Percentiles rank a stretch among this genome's conserved stretches.
Conservation (phyloP, 805 yeast species). For the Pichia sporocuriosa region DNA sequence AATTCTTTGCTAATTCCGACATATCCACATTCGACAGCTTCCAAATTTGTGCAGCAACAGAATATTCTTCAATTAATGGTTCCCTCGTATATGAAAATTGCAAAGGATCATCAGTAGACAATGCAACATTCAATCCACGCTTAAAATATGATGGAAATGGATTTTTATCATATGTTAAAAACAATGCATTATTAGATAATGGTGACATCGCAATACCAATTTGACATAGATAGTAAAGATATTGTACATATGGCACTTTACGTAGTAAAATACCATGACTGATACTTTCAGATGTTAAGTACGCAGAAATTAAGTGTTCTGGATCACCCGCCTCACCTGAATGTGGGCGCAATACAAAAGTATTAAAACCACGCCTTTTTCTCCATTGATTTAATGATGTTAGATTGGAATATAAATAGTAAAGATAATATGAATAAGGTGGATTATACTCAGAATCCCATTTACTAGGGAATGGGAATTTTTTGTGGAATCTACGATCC, state of each 20-base stretch:
- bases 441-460: constrained; percentile 84
- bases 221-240: constrained; percentile 87
- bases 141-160: constrained; percentile 89
- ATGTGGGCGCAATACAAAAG: constrained; percentile 94
- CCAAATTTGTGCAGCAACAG: constrained; percentile 97
- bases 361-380: constrained; percentile 64
- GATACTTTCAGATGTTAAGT: constrained; percentile 82
- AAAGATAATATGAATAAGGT: constrained; percentile 94
- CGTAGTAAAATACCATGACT: constrained; percentile 92
- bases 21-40: constrained; percentile 91
- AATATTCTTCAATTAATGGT: constrained; percentile 94
- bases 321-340: constrained; percentile 99
- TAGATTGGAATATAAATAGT: constrained; percentile 81
- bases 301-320: constrained; percentile 88
- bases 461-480: constrained; percentile 75
- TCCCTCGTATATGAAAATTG: constrained; percentile 97
- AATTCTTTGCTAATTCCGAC: constrained; percentile 93
- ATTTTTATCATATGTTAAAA: constrained; percentile 92
- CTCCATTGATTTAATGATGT: constrained; percentile 85
- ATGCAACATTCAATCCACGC: constrained; percentile 87
- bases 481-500: constrained; percentile 75
- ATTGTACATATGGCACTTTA: constrained; percentile 92
- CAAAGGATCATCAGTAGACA: constrained; percentile 95
- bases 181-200: constrained; percentile 89
- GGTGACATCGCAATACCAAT: constrained; percentile 99